Percentiles rank a stretch among this genome's conserved stretches.
Evolutionary conservation across 225 moss, liverwort and hornwort species (phyloP).

Genomic region (Sphagnum tenellum): DNA sequence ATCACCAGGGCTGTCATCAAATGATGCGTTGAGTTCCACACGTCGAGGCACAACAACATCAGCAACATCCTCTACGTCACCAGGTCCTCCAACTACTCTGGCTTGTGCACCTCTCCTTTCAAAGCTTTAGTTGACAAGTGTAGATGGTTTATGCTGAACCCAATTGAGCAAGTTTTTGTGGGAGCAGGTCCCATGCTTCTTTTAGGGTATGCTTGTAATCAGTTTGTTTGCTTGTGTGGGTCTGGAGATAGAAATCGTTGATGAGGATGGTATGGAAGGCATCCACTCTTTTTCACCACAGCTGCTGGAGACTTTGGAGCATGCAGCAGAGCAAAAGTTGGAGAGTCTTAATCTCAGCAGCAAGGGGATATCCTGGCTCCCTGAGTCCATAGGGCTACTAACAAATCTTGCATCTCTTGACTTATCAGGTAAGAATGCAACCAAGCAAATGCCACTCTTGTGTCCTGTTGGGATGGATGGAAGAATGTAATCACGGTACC

Average conservation of each 20-base stretch:
- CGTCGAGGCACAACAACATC: constrained; percentile 7
- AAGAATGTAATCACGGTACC: not conserved
- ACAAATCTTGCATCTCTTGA: constrained; percentile 51
- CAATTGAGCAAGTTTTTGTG: too few relatives aligned
- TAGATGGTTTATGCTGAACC: too few relatives aligned
- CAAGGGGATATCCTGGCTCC: constrained; percentile 49
- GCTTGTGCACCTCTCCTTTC: not conserved
- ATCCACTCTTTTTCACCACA: constrained; percentile 27
- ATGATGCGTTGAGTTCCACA: constrained; percentile 4
- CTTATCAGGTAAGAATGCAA: constrained; percentile 26
- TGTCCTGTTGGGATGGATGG: not conserved
- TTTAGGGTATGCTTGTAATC: not conserved
- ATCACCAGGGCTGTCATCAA: constrained; percentile 12
- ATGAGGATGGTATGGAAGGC: constrained; percentile 13
- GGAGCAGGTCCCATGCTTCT: too few relatives aligned
- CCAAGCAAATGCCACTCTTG: not conserved
- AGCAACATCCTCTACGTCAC: constrained; percentile 9
- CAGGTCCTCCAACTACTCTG: not conserved
- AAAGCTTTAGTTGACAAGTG: not conserved
- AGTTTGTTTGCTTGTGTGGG: not conserved
- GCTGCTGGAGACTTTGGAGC: constrained; percentile 41
- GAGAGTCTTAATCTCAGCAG: constrained; percentile 32
- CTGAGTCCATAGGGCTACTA: constrained; percentile 62
- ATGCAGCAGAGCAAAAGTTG: constrained; percentile 28
- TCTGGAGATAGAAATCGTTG: not conserved